A percentile compares a stretch with the other conserved stretches of the same genome.
phyloP scores from a whole-genome alignment of 441 rosid genomes.

The Eugenia klotzschiana region DNA sequence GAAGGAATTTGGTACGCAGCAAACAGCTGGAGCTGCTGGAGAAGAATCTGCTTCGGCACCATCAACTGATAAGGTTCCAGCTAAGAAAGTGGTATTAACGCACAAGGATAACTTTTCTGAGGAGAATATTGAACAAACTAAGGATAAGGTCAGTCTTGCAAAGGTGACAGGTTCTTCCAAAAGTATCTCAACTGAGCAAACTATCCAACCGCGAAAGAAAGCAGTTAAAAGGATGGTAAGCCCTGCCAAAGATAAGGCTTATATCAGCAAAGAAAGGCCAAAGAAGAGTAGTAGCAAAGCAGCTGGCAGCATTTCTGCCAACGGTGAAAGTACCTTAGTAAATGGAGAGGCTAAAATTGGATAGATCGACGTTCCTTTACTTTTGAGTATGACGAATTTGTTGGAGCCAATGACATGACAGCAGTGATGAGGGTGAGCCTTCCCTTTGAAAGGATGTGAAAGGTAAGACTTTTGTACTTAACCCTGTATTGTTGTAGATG shows the following conservation, averaged over 20 bases:
- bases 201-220: conserved; percentile 37
- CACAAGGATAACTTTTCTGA: conserved; percentile 26
- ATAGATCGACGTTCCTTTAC: conserved; percentile 6
- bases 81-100: conserved; percentile 21
- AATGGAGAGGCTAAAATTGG: conserved; percentile 64
- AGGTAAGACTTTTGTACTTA: background rate
- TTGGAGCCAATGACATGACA: background rate
- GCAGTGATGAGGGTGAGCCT: background rate
- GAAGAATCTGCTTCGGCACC: conserved; percentile 11
- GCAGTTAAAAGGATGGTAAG: conserved; percentile 30
- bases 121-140: conserved; percentile 19
- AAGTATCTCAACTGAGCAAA: conserved; percentile 22
- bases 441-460: background rate
- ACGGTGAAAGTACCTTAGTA: conserved; percentile 36
- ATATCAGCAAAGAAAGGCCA: conserved; percentile 17
- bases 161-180: conserved; percentile 19
- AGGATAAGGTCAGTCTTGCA: conserved; percentile 8
- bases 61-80: conserved; percentile 18
- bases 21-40: conserved; percentile 13
- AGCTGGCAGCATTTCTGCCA: conserved; percentile 16
- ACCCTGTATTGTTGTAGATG: background rate
- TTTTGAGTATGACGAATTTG: conserved; percentile 3
- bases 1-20: conserved; percentile 26
- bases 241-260: conserved; percentile 29
- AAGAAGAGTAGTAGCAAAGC: conserved; percentile 24